Conservation (phyloP, 2,329 filamentous ascomycete species). For the Colletotrichum spaethianum region DNA sequence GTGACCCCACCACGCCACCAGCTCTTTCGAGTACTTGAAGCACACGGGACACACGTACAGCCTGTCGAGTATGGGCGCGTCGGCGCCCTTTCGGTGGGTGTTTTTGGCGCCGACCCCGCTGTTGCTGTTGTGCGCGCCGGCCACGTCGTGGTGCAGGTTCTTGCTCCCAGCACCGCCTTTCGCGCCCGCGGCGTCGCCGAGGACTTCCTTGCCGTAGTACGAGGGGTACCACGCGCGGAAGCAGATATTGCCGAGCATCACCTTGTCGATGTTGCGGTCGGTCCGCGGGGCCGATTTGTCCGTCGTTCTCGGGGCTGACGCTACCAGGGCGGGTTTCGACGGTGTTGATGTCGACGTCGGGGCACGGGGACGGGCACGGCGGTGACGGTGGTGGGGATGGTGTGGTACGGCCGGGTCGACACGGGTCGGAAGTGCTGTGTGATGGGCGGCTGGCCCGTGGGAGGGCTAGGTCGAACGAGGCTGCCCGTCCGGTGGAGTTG, state of each 20-base stretch:
- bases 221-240: constrained; percentile 96
- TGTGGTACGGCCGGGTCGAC: constrained; percentile 19
- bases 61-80: constrained; percentile 69
- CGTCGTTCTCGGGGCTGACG: constrained; percentile 23
- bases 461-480: constrained; percentile 41
- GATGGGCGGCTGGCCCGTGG: constrained; percentile 42
- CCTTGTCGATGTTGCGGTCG: constrained; percentile 87
- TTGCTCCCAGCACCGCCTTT: constrained; percentile 38
- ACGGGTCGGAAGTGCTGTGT: constrained; percentile 35
- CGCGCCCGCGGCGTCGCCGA: constrained; percentile 60
- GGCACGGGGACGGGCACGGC: constrained; percentile 30
- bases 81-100: constrained; percentile 50
- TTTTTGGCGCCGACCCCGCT: constrained; percentile 47
- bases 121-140: constrained; percentile 23
- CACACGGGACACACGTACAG: constrained; percentile 93
- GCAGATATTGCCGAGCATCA: constrained; percentile 85
- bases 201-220: constrained; percentile 83
- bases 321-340: constrained; percentile 46
- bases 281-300: constrained; percentile 56
- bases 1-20: constrained; percentile 72
- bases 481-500: constrained; percentile 41
- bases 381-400: constrained; percentile 16
- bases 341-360: constrained; percentile 41
- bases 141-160: constrained; percentile 22
- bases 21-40: constrained; percentile 87